Evolutionary conservation across 1,139 yeast genomes (phyloP).

Genomic region (Geotrichum fermentans): DNA sequence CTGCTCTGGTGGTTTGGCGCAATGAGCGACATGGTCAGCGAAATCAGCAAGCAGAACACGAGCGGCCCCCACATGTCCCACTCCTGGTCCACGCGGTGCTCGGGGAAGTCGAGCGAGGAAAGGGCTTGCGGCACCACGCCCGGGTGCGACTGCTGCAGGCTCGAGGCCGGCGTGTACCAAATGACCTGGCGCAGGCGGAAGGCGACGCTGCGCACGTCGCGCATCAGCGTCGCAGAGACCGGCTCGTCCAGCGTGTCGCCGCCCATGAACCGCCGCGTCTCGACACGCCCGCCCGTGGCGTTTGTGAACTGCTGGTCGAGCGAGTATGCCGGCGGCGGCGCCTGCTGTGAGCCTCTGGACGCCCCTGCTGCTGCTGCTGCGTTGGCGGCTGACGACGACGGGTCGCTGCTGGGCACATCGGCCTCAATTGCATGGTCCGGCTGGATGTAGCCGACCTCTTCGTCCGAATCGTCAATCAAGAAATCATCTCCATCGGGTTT

Average conservation of each 20-base stretch:
- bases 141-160: slow-evolving; percentile 18
- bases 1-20: slow-evolving; percentile 42
- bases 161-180: slow-evolving; percentile 50
- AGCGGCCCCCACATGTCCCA: slow-evolving; percentile 68
- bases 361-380: slow-evolving; percentile 13
- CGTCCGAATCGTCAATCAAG: slow-evolving; percentile 25
- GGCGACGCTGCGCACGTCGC: slow-evolving; percentile 67
- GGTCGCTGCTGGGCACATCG: slow-evolving; percentile 23
- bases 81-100: slow-evolving; percentile 21
- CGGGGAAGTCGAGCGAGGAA: slow-evolving; percentile 14
- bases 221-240: slow-evolving; percentile 57
- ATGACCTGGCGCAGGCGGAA: slow-evolving; percentile 60
- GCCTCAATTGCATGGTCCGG: slow-evolving; percentile 27
- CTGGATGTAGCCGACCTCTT: slow-evolving; percentile 22
- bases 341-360: slow-evolving; percentile 13
- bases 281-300: slow-evolving; percentile 47
- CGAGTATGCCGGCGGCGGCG: slow-evolving; percentile 24
- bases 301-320: slow-evolving; percentile 16
- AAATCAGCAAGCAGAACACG: slow-evolving; percentile 60
- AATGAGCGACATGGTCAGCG: slow-evolving; percentile 47
- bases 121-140: slow-evolving; percentile 12
- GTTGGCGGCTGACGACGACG: slow-evolving; percentile 10
- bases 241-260: slow-evolving; percentile 87
- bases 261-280: slow-evolving; percentile 71
- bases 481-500: slow-evolving; percentile 20